phyloP scores from a whole-genome alignment of 345 rosid genomes.

The Combretum micranthum region DNA sequence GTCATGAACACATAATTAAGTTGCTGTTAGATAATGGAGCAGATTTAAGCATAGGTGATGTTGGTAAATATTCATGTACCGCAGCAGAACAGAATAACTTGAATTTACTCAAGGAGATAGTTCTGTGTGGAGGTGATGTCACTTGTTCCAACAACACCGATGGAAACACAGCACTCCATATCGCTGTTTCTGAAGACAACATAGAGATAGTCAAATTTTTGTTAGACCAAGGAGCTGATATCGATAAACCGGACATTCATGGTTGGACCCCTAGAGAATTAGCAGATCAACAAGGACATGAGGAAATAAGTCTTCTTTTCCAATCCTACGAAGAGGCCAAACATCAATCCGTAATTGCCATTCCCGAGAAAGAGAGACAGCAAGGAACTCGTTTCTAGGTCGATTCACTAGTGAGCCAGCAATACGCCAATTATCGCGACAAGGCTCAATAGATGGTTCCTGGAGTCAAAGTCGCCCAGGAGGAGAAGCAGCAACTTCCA shows the following conservation, averaged over 20 bases:
- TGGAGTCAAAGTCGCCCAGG: slow-evolving; percentile 36
- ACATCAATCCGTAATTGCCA: slow-evolving; percentile 24
- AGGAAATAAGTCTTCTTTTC: slow-evolving; percentile 55
- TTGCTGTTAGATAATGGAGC: slow-evolving; percentile 41
- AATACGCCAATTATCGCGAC: slow-evolving; percentile 30
- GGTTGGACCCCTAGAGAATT: slow-evolving; percentile 69
- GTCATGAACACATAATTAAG: slow-evolving; percentile 45
- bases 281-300: slow-evolving; percentile 87
- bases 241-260: slow-evolving; percentile 49
- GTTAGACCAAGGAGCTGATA: slow-evolving; percentile 53
- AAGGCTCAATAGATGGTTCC: slow-evolving; percentile 40
- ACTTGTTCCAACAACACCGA: slow-evolving; percentile 34
- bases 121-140: slow-evolving; percentile 44
- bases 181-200: slow-evolving; percentile 74
- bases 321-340: slow-evolving; percentile 26
- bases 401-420: slow-evolving; percentile 69
- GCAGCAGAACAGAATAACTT: slow-evolving; percentile 69
- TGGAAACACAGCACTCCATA: slow-evolving; percentile 72
- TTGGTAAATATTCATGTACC: slow-evolving; percentile 63
- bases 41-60: slow-evolving; percentile 48
- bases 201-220: slow-evolving; percentile 61
- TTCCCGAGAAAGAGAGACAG: slow-evolving; percentile 40
- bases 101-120: slow-evolving; percentile 51
- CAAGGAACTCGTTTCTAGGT: slow-evolving; percentile 37
- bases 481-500: slow-evolving; percentile 51